Base-by-base conservation (phyloP, 208 protist genomes). In the Wallacemonas sp. region DNA sequence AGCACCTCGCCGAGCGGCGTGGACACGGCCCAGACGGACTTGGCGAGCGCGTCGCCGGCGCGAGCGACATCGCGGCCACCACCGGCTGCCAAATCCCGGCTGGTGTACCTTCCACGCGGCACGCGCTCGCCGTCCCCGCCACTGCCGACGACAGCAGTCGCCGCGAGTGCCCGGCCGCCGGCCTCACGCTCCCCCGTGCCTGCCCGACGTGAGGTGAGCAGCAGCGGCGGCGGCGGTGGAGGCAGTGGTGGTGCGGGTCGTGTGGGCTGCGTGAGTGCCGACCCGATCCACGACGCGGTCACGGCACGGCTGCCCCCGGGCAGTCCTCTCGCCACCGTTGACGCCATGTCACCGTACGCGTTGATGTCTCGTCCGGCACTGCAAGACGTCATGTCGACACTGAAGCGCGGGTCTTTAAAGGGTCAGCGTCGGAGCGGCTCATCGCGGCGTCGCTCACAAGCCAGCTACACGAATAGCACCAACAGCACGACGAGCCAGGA, bases 301-400 rank as follows among this genome's bases (percentile, higher is more conserved):
- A 59, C 52, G 4, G 52, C 52, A 22, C 52, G 52, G 16, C 26
- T 59, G 5, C 52, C 52, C 7, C 38, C 31, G 12, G 11, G n/a
- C 1, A 42, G 52, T 41, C n/a, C 52, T 33, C 38, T 33, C 26
- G n/a, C 52, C 31, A 44, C 32, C 32, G 18, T 20, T 5, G 52
- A 41, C 32, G 32, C 32, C 8, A 4, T 59, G 52, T 59, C 52
- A 26, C 31, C 52, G 26, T 59, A 59, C 52, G 52, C 52, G 44
- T 8, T 14, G 10, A 41, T 14, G 14, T 14, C 7, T 41, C 36
- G 36, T 41, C 36, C 36, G 36, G 14, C 36, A 41, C 36, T 7
- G 36, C 36, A 41, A n/a, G n/a, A n/a, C n/a, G n/a, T n/a, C n/a
- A n/a, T n/a, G n/a, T n/a, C n/a, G n/a, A n/a, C n/a, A n/a, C n/a